phyloP scores from a whole-genome alignment of 2,329 filamentous ascomycete genomes.

The Trichoderma koningiopsis region DNA sequence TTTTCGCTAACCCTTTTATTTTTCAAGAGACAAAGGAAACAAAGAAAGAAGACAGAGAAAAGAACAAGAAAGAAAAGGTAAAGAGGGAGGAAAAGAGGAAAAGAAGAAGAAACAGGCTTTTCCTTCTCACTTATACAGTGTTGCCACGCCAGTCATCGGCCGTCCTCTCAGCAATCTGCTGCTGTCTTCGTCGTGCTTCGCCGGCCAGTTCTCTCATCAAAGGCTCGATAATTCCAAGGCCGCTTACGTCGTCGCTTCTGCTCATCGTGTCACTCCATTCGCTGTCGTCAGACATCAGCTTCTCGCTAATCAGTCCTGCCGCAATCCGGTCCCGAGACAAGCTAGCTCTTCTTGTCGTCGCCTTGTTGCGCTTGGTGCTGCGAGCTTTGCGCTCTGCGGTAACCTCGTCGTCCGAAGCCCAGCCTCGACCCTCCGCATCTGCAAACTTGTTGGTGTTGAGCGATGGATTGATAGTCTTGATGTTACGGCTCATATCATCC shows the following conservation, averaged over 20 bases:
- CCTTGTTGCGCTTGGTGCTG: conserved; percentile 27
- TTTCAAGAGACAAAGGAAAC: neutral
- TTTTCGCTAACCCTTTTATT: neutral
- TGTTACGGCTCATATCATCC: conserved; percentile 45
- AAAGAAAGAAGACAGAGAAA: neutral
- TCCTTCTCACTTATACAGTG: neutral
- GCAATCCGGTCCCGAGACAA: conserved; percentile 37
- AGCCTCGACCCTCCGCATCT: conserved; percentile 31
- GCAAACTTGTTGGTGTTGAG: neutral
- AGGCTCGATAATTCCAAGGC: conserved; percentile 47
- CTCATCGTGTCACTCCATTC: conserved; percentile 33
- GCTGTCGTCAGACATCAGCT: conserved; percentile 25
- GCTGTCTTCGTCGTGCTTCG: conserved; percentile 32
- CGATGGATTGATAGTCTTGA: conserved; percentile 30
- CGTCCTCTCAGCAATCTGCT: conserved; percentile 20
- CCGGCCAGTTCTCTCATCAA: conserved; percentile 49
- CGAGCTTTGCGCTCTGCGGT: conserved; percentile 23
- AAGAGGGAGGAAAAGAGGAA: neutral
- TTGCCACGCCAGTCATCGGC: conserved; percentile 20
- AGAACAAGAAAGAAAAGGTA: neutral
- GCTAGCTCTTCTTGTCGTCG: conserved; percentile 31
- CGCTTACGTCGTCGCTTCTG: conserved; percentile 37
- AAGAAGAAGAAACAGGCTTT: neutral
- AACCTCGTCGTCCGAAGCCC: conserved; percentile 40
- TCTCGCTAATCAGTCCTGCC: conserved; percentile 33